phyloP scores from a whole-genome alignment of 2,329 filamentous ascomycete genomes.

The Aureobasidium zeae region DNA sequence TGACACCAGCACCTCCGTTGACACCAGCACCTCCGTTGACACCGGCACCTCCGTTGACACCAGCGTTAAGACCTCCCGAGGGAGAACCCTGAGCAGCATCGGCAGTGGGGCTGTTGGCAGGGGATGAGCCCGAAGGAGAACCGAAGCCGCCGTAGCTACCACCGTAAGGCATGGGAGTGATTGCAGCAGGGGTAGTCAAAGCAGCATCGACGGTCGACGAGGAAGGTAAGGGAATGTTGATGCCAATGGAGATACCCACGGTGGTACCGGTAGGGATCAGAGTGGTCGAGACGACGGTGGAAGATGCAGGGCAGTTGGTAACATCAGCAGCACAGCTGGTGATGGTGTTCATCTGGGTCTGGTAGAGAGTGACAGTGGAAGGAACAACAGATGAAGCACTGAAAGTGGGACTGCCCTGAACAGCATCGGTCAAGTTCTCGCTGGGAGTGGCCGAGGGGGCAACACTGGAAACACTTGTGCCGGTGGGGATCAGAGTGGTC shows the following conservation, averaged over 20 bases:
- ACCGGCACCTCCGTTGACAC: not conserved
- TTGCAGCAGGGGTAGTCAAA: not conserved
- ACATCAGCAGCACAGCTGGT: constrained; percentile 16
- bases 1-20: not conserved
- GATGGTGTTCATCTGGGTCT: constrained; percentile 15
- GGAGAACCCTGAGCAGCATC: constrained; percentile 35
- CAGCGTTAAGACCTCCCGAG: constrained; percentile 8
- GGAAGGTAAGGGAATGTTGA: not conserved
- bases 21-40: not conserved
- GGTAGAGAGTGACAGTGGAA: constrained; percentile 18
- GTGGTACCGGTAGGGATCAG: constrained; percentile 1
- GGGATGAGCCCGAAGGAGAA: constrained; percentile 7
- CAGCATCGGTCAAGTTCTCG: not conserved
- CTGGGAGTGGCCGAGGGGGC: not conserved
- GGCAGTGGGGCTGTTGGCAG: constrained; percentile 24
- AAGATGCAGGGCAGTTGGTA: constrained; percentile 13
- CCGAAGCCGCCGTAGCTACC: not conserved
- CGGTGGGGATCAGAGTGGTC: constrained; percentile 1
- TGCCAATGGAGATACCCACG: constrained; percentile 7
- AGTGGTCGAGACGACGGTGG: constrained; percentile 6
- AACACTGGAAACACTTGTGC: not conserved
- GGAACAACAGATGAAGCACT: constrained; percentile 3
- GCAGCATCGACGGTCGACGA: not conserved
- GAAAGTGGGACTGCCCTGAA: constrained; percentile 1
- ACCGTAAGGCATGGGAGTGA: not conserved